phyloP scores from a whole-genome alignment of 148 eudicot genomes.

The Fagopyrum homotropicum region DNA sequence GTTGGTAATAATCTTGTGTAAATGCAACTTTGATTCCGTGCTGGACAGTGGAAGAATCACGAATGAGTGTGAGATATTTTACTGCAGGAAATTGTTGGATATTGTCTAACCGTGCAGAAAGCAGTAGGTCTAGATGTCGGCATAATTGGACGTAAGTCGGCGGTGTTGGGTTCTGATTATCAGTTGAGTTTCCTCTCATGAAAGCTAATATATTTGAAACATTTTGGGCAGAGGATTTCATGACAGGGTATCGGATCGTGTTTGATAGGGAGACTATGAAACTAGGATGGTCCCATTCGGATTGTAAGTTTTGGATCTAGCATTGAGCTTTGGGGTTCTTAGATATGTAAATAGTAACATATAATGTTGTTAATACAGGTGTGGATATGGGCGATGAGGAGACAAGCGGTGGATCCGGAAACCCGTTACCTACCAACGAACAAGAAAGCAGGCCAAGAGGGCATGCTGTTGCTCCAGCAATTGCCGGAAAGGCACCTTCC shows the following conservation, averaged over 20 bases:
- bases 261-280: constrained; percentile 87
- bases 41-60: not conserved
- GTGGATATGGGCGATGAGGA: constrained; percentile 35
- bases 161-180: not conserved
- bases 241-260: constrained; percentile 84
- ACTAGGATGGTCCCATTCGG: constrained; percentile 81
- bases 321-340: not conserved
- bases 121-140: constrained; percentile 39
- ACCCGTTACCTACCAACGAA: constrained; percentile 57
- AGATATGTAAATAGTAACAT: too few species aligned
- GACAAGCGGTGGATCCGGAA: constrained; percentile 30
- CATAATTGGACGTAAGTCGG: constrained; percentile 79
- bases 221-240: constrained; percentile 72
- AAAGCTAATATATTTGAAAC: not conserved
- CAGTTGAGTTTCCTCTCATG: not conserved
- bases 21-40: not conserved
- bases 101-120: constrained; percentile 71
- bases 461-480: constrained; percentile 66
- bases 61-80: not conserved
- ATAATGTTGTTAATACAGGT: constrained; percentile 32
- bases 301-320: constrained; percentile 52
- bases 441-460: constrained; percentile 51
- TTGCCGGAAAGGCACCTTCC: constrained; percentile 73
- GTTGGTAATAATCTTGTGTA: constrained; percentile 32
- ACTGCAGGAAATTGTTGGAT: constrained; percentile 57